These are phyloP conservation scores for Eimeria praecox DNA, from an alignment of 169 alveolate species.

Conservation along the genomic window DNA sequence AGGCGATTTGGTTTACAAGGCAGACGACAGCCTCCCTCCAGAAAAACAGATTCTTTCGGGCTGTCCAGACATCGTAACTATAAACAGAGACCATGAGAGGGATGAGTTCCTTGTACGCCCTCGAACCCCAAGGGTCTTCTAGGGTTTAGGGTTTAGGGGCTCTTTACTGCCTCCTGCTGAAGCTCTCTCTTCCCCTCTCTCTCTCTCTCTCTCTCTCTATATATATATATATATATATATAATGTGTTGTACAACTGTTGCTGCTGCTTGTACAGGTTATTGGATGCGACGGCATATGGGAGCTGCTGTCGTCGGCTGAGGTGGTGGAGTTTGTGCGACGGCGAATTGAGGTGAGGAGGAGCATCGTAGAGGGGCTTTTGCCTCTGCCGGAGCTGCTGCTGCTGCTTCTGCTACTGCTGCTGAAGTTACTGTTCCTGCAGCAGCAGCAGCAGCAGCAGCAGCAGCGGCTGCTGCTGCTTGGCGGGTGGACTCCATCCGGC, in stretches of 20 bases:
- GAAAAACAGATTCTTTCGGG: constrained; percentile 86
- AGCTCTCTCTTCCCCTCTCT: neutral
- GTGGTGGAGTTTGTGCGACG: constrained; percentile 80
- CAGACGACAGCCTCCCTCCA: constrained; percentile 72
- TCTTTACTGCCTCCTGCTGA: neutral
- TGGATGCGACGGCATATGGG: constrained; percentile 86
- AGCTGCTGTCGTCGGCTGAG: constrained; percentile 77
- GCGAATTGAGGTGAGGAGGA: constrained; percentile 74
- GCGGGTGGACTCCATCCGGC: neutral
- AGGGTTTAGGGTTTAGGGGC: neutral
- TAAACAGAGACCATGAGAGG: constrained; percentile 79
- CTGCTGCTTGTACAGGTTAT: constrained; percentile 73
- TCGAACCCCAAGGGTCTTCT: neutral
- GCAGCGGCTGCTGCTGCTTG: neutral
- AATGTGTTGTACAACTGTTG: neutral
- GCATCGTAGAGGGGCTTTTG: neutral
- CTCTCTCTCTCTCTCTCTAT: neutral
- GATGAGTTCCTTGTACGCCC: constrained; percentile 84
- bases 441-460: neutral
- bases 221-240: neutral
- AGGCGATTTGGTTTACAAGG: constrained; percentile 86
- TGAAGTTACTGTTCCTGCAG: neutral
- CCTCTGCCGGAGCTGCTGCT: neutral
- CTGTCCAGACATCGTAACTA: constrained; percentile 84
- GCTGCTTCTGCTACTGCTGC: neutral